Evolutionary conservation across 1,284 basidiomycete species (phyloP), one percentile per base, ranked within the genome.

Genomic region (Pseudozyma sp.): DNA sequence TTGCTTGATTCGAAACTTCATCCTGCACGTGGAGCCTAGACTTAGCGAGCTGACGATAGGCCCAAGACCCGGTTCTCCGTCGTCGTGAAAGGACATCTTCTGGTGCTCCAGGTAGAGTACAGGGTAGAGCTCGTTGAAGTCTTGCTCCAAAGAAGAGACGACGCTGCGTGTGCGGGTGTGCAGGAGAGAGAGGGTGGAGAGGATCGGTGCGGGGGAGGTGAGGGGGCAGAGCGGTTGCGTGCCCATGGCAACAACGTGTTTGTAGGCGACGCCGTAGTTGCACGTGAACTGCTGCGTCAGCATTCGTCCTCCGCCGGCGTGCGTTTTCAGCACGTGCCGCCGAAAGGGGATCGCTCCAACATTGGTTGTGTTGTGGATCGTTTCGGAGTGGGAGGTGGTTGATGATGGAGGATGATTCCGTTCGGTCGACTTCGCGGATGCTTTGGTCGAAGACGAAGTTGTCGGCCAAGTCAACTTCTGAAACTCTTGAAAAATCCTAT

Each of bases 61-160:
- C 0, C 77, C 77, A 0, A 79, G 42, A 3, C 77, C 77, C 0
- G 77, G 76, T 34, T 79, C 75, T 11, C 77, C 77, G 30, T 79
- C 77, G 55, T 79, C 77, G 55, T 79, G 77, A 35, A 54, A 79
- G 3, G 54, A 61, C 77, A 79, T 79, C 33, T 57, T 55, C 40
- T 78, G 77, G 16, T 63, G 56, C 10, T 68, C 53, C 4, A 76
- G 55, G 42, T 79, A 79, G 1, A 65, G 55, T 16, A 76, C 74
- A 0, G 76, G 76, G 54, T 79, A 79, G 17, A 78, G 58, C 53
- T 79, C 77, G 66, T 79, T 79, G 44, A 79, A 78, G 16, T 40
- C 44, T 4, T 46, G 13, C n/a, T n/a, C 14, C 1, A 42, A 9
- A 1, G 16, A 5, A 0, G 61, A 6, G 2, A 68, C 35, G 9